Percentiles rank a stretch among this genome's conserved stretches.
These are phyloP conservation scores for Scytalidium lignicola DNA, from an alignment of 2,329 filamentous ascomycete genomes.

Conservation along the genomic window DNA sequence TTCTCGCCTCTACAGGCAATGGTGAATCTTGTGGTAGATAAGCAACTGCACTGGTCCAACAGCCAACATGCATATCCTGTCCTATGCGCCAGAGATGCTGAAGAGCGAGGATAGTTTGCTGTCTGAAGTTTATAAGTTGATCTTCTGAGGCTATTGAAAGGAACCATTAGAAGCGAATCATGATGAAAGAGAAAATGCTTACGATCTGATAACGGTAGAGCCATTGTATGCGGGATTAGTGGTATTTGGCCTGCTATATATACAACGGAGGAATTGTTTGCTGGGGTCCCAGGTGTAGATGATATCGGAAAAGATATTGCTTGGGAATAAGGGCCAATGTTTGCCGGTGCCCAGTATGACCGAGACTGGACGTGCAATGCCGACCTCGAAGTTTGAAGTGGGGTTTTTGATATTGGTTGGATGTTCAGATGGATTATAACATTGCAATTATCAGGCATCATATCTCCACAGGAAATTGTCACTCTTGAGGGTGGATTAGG, in stretches of 20 bases:
- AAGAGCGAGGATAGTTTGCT: slow-evolving; percentile 66
- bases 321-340: slow-evolving; percentile 96
- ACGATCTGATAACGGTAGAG: slow-evolving; percentile 35
- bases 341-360: slow-evolving; percentile 96
- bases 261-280: slow-evolving; percentile 33
- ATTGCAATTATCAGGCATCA: slow-evolving; percentile 54
- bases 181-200: neutral
- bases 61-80: slow-evolving; percentile 61
- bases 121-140: slow-evolving; percentile 33
- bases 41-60: slow-evolving; percentile 71
- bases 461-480: slow-evolving; percentile 70
- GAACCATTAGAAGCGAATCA: neutral
- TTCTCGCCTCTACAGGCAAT: slow-evolving; percentile 25
- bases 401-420: neutral
- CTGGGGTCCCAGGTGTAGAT: slow-evolving; percentile 18
- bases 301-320: slow-evolving; percentile 55
- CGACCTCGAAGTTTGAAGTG: slow-evolving; percentile 12
- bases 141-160: slow-evolving; percentile 8
- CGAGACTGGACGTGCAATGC: slow-evolving; percentile 85
- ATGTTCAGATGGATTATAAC: slow-evolving; percentile 53
- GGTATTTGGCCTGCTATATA: slow-evolving; percentile 89
- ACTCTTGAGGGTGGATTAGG: slow-evolving; percentile 83
- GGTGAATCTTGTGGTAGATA: slow-evolving; percentile 51
- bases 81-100: slow-evolving; percentile 90
- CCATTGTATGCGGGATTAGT: slow-evolving; percentile 76